Conservation (phyloP, 1,284 basidiomycete species). For the Leucoagaricus sp. region DNA sequence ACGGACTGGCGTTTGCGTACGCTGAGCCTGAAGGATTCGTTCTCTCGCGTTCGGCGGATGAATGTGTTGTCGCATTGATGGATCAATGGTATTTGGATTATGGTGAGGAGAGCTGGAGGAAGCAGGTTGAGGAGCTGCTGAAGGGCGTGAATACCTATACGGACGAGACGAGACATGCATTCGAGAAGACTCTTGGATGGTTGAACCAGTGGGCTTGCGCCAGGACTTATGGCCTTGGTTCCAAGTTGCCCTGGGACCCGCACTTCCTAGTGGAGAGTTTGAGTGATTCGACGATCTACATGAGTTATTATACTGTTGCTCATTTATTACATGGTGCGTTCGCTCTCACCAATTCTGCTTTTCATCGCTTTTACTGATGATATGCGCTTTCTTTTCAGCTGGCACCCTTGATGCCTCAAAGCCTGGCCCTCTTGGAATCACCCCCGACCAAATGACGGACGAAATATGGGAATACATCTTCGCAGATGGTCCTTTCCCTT, state of each 20-base stretch:
- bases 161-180: slow-evolving; percentile 87
- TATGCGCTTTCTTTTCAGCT: slow-evolving; percentile 37
- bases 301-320: slow-evolving; percentile 97
- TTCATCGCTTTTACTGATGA: neutral
- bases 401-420: slow-evolving; percentile 78
- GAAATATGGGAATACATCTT: slow-evolving; percentile 97
- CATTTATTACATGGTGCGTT: slow-evolving; percentile 81
- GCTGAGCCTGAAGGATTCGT: slow-evolving; percentile 96
- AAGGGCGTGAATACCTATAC: slow-evolving; percentile 90
- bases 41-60: slow-evolving; percentile 88
- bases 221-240: slow-evolving; percentile 94
- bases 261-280: slow-evolving; percentile 96
- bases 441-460: slow-evolving; percentile 92
- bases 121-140: slow-evolving; percentile 83
- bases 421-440: slow-evolving; percentile 85
- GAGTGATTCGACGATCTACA: slow-evolving; percentile 98
- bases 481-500: slow-evolving; percentile 76
- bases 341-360: neutral
- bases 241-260: slow-evolving; percentile 96
- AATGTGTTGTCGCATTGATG: slow-evolving; percentile 97
- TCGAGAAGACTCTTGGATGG: slow-evolving; percentile 94
- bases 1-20: slow-evolving; percentile 84
- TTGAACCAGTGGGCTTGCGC: slow-evolving; percentile 99
- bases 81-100: slow-evolving; percentile 99
- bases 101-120: slow-evolving; percentile 89